Base-by-base conservation (phyloP, 148 eudicot genomes). In the Diospyros kaki region DNA sequence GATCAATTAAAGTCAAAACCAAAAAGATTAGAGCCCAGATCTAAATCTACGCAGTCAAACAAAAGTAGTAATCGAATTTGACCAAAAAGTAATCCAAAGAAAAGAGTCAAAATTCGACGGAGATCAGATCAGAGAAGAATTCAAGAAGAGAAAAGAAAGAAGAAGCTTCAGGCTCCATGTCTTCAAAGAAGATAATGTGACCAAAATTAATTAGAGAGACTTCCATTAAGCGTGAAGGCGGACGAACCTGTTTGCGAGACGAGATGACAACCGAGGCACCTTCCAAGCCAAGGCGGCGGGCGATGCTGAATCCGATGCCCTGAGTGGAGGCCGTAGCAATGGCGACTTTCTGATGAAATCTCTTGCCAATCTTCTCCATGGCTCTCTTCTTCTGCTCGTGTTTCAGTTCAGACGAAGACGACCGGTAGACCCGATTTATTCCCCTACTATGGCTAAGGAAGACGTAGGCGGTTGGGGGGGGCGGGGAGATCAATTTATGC, bases 301-400 rank as follows among this genome's bases (percentile, higher is more conserved):
- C 97, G 45, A 95, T 92, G 69, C 82, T 82, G 75, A 83, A 90
- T n/a, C 97, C 98, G 69, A 95, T 95, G 44, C 98, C 98, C 79
- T 92, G 97, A 71, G 98, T 95, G 2, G 98, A 95, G 75, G 98
- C 98, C 0, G 96, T 92, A 18, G 92, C 87, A 10, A 95, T 86
- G 18, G 92, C 97, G 9, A 95, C 97, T 69, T 92, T 95, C 18
- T 93, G 94, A 42, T 64, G 69, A 78, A 90, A 90, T 89, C 97
- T 85, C 80, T 81, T 90, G 15, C 85, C 92, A 0, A 81, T 65
- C 54, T 79, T 90, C 68, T 79, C 81, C 87, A 83, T 82, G 38
- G 15, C 66, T 42, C 10, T 12, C 52, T 8, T 48, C 52, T 48
- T 8, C 52, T 8, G 4, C 52, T 48, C 52, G 52, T 48, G 28